Base-by-base conservation (phyloP, 371 early-diverging fungal genomes). In the Syncephalastrum racemosum region DNA sequence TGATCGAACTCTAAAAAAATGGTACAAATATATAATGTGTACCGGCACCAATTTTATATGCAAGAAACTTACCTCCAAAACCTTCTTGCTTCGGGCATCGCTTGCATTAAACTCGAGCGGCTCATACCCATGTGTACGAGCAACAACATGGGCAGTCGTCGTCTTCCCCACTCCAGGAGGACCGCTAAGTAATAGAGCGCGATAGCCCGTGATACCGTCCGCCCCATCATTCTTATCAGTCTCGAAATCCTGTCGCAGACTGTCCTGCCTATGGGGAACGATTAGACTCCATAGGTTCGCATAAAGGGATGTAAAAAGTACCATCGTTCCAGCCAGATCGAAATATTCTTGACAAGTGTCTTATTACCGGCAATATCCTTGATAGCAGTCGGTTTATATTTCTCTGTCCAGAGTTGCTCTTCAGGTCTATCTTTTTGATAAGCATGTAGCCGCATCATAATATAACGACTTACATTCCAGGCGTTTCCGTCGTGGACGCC, bases 81-180 rank as follows among this genome's bases (percentile, higher is more conserved):
- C 64, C 46, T 82, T 90, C 68, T 99, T 99, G 80, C 84, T 97
- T 57, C 99, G 87, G 4, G 90, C 85, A 73, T 99, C 99, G 75
- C 98, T 96, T 43, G 99, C 99, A 70, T 99, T 99, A 58, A 98
- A 97, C 75, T 99, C 99, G 2, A 98, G 66, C 6, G 90, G 72
- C n/a, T 92, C 88, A 54, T 88, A 93, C 0, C 95, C 96, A 25
- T 89, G 83, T 12, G 80, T 66, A 22, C 84, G 73, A 14, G 95
- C 93, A 4, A 93, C 90, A 16, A 99, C 69, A 67, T 94, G 92
- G 1, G 97, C 99, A 0, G 96, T 80, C 0, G 99, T 96, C 3
- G 99, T 99, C 73, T 99, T 99, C 39, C 99, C 99, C 25, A 99
- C 90, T 2, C 99, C 99, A 8, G 99, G 99, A 12, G 96, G 90